A percentile compares a stretch with the other conserved stretches of the same genome.
phyloP scores from a whole-genome alignment of 495 filamentous ascomycete genomes.

The Articulospora tetracladia region DNA sequence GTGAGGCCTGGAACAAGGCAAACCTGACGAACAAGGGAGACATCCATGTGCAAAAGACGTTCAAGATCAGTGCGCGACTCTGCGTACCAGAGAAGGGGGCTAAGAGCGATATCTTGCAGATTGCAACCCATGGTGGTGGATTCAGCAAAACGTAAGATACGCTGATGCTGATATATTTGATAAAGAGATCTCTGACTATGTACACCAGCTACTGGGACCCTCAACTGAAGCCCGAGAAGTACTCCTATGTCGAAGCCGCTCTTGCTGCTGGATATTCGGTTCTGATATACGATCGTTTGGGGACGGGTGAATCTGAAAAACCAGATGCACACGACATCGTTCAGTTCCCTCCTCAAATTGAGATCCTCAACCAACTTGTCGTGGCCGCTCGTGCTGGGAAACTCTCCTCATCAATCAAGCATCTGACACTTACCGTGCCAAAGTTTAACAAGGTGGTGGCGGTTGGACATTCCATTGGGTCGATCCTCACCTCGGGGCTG shows the following conservation, averaged over 20 bases:
- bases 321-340: slow-evolving; percentile 47
- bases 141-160: too few relatives aligned
- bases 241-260: slow-evolving; percentile 50
- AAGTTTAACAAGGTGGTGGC: slow-evolving; percentile 26
- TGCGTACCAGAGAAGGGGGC: not conserved
- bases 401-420: not conserved
- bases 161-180: too few relatives aligned
- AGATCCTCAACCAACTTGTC: slow-evolving; percentile 46
- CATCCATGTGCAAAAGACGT: not conserved
- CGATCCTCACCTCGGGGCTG: slow-evolving; percentile 29
- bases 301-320: slow-evolving; percentile 52
- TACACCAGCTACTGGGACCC: slow-evolving; percentile 54
- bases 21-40: not conserved
- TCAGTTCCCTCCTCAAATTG: slow-evolving; percentile 46
- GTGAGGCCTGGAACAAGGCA: not conserved
- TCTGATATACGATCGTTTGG: slow-evolving; percentile 53
- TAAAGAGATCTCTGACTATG: too few relatives aligned
- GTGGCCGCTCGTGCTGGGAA: slow-evolving; percentile 32
- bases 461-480: slow-evolving; percentile 19
- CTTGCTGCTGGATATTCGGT: slow-evolving; percentile 47
- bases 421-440: not conserved
- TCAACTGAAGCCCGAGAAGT: slow-evolving; percentile 43
- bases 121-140: slow-evolving; percentile 11
- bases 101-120: slow-evolving; percentile 7
- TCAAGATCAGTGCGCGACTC: slow-evolving; percentile 2